phyloP scores from a whole-genome alignment of 768 basidiomycete species.

The Lactifluus volemus region DNA sequence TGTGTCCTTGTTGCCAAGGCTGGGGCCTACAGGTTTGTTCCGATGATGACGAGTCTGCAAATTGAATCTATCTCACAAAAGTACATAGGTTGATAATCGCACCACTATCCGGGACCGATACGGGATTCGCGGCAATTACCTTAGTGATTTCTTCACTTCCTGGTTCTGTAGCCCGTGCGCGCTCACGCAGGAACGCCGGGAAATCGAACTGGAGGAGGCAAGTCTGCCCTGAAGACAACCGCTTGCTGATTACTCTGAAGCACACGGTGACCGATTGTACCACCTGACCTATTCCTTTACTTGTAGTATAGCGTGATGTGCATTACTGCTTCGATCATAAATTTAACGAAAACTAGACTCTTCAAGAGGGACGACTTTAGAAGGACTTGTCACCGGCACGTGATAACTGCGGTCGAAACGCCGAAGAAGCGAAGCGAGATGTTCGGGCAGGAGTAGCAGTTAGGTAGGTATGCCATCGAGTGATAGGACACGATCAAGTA shows the following conservation, averaged over 20 bases:
- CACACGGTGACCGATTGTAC: background rate
- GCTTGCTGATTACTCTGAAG: background rate
- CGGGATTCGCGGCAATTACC: background rate
- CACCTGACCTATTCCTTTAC: background rate
- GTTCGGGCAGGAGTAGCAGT: too few species aligned
- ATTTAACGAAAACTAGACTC: too few species aligned
- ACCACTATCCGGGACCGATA: background rate
- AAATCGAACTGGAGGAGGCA: slow-evolving; percentile 2
- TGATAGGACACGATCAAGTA: too few species aligned
- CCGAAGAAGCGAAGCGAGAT: too few species aligned
- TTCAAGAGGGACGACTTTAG: too few species aligned
- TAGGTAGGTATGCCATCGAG: too few species aligned
- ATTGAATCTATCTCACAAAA: background rate
- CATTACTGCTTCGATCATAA: too few species aligned
- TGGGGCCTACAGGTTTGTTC: background rate
- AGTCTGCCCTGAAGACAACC: background rate
- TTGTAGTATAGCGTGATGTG: background rate
- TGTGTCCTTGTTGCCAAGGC: background rate
- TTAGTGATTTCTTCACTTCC: background rate
- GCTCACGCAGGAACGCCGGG: background rate
- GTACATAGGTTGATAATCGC: background rate
- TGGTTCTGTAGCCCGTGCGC: background rate
- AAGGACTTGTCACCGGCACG: too few species aligned
- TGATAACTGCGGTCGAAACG: too few species aligned
- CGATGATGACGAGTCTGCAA: too few species aligned